These are phyloP conservation scores for Acacia acuminata DNA, from an alignment of 306 rosid species.

Conservation along the genomic window DNA sequence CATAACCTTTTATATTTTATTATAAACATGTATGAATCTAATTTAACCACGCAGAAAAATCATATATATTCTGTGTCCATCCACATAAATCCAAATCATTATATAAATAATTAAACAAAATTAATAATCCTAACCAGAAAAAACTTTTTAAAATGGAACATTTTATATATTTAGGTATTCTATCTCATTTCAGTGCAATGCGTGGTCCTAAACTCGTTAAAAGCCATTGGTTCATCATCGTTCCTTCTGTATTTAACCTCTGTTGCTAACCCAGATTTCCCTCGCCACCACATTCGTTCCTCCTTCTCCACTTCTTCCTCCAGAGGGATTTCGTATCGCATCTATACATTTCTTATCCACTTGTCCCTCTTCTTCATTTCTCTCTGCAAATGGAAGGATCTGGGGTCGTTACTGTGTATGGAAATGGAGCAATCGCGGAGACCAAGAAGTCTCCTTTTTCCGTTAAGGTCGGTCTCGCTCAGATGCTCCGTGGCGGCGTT, in stretches of 20 bases:
- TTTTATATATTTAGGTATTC: neutral
- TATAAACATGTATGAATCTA: no score
- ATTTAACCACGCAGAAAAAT: no score
- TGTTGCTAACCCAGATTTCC: neutral
- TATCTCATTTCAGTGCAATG: neutral
- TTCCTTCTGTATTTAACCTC: neutral
- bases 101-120: no score
- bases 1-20: no score
- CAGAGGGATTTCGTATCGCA: neutral
- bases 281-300: neutral
- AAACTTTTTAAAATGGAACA: neutral
- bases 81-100: no score
- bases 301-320: neutral
- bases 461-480: slow-evolving; percentile 64
- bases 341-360: neutral
- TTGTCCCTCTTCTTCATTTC: no score
- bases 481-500: slow-evolving; percentile 73
- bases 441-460: slow-evolving; percentile 56
- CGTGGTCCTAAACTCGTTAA: neutral
- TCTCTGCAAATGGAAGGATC: slow-evolving; percentile 48
- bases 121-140: neutral
- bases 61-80: no score
- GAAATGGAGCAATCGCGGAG: slow-evolving; percentile 53
- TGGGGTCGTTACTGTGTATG: slow-evolving; percentile 65
- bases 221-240: neutral